phyloP scores from a whole-genome alignment of 2,329 filamentous ascomycete genomes.

The Chaetomium olivaceum region DNA sequence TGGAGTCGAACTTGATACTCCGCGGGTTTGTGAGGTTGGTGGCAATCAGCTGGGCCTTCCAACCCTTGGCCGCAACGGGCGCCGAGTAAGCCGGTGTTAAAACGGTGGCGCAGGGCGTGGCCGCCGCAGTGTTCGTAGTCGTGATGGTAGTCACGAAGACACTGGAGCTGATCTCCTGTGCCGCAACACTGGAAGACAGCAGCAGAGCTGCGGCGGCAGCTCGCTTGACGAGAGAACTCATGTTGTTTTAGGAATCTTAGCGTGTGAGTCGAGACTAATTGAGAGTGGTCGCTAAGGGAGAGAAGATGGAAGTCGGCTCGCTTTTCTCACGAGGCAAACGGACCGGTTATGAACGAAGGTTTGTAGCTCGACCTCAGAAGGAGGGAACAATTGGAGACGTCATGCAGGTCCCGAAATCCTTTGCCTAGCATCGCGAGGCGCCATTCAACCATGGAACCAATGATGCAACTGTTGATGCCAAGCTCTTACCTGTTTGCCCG shows the following conservation, averaged over 20 bases:
- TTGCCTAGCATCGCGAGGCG: background rate
- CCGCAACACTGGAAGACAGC: conserved; percentile 11
- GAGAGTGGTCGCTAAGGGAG: background rate
- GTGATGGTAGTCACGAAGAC: background rate
- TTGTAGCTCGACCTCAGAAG: background rate
- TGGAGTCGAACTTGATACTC: conserved; percentile 48
- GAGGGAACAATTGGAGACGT: background rate
- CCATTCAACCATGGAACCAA: background rate
- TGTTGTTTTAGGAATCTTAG: conserved; percentile 1
- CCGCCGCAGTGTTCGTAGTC: background rate
- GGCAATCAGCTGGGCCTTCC: conserved; percentile 40
- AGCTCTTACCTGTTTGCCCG: background rate
- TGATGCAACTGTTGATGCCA: background rate
- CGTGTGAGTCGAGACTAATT: background rate
- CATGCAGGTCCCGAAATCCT: background rate
- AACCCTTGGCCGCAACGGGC: conserved; percentile 38
- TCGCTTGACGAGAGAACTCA: conserved; percentile 14
- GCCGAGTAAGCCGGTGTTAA: conserved; percentile 33
- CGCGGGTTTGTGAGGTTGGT: conserved; percentile 43
- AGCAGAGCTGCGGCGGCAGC: conserved; percentile 25
- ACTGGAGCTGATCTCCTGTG: conserved; percentile 12
- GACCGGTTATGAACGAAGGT: background rate
- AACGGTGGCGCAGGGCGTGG: conserved; percentile 31
- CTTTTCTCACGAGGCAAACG: background rate
- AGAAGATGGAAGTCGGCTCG: background rate